Base-by-base conservation (phyloP, 768 basidiomycete species). In the Termitomyces titanicus region DNA sequence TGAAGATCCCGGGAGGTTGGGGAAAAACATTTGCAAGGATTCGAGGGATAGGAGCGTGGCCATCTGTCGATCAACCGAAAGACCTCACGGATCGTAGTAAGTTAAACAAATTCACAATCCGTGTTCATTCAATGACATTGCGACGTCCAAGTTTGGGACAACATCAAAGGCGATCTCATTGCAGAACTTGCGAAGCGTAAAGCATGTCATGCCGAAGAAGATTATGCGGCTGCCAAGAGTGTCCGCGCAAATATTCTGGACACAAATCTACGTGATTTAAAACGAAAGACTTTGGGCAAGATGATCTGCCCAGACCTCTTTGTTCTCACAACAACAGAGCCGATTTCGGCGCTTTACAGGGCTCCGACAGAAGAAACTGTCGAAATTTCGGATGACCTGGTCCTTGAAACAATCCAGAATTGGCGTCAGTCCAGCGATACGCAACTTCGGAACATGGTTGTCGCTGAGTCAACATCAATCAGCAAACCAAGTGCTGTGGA, bases 31-130 rank as follows among this genome's bases (percentile, higher is more conserved):
- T 54, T 5, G 12, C 33, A 29, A 38, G 11, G 13, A 31, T 38
- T 4, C 0, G 1, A 9, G 18, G 3, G 1, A 20, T 54, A n/a
- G 1, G 3, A 6, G 1, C 6, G 0, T 54, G 35, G 38, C 18
- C 25, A n/a, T 24, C 25, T n/a, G 46, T 54, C 29, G 33, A 3
- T 2, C 44, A 47, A n/a, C 22, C 53, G 8, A 54, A 40, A 13
- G 37, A 39, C 5, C 53, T 54, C 18, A 47, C 53, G 5, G 53
- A 54, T 40, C 53, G 46, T 47, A 33, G 53, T 54, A 47, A 39
- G 53, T 40, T 12, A 2, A 25, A 13, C 13, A 15, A n/a, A 15
- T 43, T 13, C 12, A 15, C 20, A 8, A 4, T 27, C 10, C 22
- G 8, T 27, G n/a, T 12, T 31, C 27, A 15, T 12, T 11, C 13